phyloP scores from a whole-genome alignment of 805 yeast species.

The Kazachstania africana region DNA sequence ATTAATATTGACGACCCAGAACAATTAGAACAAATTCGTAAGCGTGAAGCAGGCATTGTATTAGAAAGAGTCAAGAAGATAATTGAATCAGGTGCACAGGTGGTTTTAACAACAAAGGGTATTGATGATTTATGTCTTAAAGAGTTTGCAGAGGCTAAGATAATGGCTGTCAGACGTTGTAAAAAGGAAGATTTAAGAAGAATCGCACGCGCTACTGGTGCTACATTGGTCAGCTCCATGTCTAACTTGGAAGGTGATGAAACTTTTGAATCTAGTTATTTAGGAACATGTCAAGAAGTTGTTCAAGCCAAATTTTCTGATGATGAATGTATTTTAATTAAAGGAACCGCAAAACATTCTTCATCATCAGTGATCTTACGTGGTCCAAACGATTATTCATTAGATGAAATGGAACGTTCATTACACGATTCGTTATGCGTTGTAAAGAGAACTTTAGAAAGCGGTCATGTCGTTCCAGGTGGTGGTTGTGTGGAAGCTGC shows the following conservation, averaged over 20 bases:
- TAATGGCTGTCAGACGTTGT: conserved; percentile 94
- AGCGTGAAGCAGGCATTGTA: conserved; percentile 78
- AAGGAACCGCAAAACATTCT: conserved; percentile 84
- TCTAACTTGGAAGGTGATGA: conserved; percentile 95
- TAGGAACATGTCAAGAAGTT: conserved; percentile 87
- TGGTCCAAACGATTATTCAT: conserved; percentile 89
- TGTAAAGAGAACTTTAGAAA: conserved; percentile 89
- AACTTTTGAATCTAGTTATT: conserved; percentile 69
- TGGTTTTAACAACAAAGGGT: conserved; percentile 85
- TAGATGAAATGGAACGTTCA: conserved; percentile 98
- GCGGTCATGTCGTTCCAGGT: conserved; percentile 93
- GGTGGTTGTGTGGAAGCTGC: conserved; percentile 99
- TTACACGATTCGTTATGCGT: conserved; percentile 89
- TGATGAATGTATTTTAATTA: conserved; percentile 89
- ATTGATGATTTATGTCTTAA: conserved; percentile 87
- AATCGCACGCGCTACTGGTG: conserved; percentile 97
- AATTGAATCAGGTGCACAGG: conserved; percentile 83
- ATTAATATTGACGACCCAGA: conserved; percentile 96
- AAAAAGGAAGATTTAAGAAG: conserved; percentile 93
- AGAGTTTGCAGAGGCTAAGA: conserved; percentile 82
- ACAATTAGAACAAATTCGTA: conserved; percentile 83
- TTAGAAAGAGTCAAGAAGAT: conserved; percentile 75
- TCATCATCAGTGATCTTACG: conserved; percentile 85
- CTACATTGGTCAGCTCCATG: conserved; percentile 74
- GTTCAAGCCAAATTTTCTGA: conserved; percentile 84